Evolutionary conservation across 1,139 yeast genomes (phyloP).

Genomic region (Yamadazyma triangularis): DNA sequence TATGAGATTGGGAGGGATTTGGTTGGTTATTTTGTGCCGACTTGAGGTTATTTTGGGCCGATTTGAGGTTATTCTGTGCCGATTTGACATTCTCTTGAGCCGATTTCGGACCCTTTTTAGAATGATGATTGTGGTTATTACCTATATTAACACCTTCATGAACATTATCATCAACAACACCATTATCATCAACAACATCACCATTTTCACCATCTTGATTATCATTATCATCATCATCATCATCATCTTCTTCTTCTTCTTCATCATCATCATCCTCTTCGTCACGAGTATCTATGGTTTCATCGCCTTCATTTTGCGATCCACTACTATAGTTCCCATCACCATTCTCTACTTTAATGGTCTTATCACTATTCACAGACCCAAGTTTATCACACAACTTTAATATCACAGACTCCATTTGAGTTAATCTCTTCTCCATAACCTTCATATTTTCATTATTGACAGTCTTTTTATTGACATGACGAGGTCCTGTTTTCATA

Average conservation of each 20-base stretch:
- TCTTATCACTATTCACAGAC: constrained; percentile 1
- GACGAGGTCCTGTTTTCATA: constrained; percentile 10
- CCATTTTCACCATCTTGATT: no score
- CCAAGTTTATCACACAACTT: constrained; percentile 16
- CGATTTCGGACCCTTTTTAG: neutral
- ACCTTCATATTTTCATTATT: constrained; percentile 12
- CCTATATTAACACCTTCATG: no score
- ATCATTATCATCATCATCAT: constrained; percentile 4
- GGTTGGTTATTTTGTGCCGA: neutral
- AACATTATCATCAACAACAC: neutral
- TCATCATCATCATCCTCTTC: constrained; percentile 5
- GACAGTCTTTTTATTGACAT: constrained; percentile 5
- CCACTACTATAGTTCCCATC: neutral
- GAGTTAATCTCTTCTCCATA: constrained; percentile 20
- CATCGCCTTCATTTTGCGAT: constrained; percentile 3
- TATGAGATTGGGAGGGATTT: neutral
- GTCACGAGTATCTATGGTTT: constrained; percentile 4
- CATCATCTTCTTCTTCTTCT: constrained; percentile 1
- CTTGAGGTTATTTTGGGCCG: no score
- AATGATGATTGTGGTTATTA: neutral
- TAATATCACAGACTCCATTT: constrained; percentile 20
- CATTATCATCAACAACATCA: constrained; percentile 3
- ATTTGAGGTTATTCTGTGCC: no score
- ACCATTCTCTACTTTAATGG: no score
- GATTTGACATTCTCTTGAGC: neutral